Evolutionary conservation across 148 eudicot genomes (phyloP), one percentile per base, ranked within the genome.

Genomic region (Diospyros kaki): DNA sequence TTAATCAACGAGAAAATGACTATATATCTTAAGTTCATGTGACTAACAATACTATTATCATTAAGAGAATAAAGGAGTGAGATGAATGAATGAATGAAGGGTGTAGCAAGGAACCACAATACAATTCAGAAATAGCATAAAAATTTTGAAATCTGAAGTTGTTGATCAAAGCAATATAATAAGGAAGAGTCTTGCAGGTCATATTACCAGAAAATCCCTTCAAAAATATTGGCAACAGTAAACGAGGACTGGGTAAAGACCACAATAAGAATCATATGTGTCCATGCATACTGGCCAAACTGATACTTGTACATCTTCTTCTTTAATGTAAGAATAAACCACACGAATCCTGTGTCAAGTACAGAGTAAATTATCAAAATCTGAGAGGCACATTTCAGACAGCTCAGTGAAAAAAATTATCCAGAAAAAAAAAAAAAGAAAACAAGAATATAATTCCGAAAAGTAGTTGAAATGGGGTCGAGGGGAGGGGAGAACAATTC

Each of bases 221-320:
- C 94, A 81, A 94, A 91, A 74, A 89, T 94, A 79, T 94, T 93
- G 70, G 93, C 97, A 67, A 94, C 98, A 15, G 97, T 89, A 81
- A 94, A 94, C 10, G 98, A 84, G 58, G 98, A 94, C 72, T 94
- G 97, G 11, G 95, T 84, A 79, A 94, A 94, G 72, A 94, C 98
- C 76, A 94, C 95, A 73, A 90, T 91, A 38, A 94, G 88, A 79
- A 94, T 94, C 98, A 94, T 94, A 81, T 94, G 98, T 13, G 93
- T 94, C 98, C 98, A 94, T 64, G 98, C 98, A 81, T 83, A 94
- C 75, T 94, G 98, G 77, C 98, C 86, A 81, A 93, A 91, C 73
- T 93, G 98, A 86, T 93, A 93, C 93, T 93, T 93, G 89, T 93
- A 93, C 91, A 89, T 82, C 88, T 88, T 91, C 88, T 91, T 91